Evolutionary conservation across 441 rosid genomes (phyloP).

Genomic region (Syzygium syzygioides): DNA sequence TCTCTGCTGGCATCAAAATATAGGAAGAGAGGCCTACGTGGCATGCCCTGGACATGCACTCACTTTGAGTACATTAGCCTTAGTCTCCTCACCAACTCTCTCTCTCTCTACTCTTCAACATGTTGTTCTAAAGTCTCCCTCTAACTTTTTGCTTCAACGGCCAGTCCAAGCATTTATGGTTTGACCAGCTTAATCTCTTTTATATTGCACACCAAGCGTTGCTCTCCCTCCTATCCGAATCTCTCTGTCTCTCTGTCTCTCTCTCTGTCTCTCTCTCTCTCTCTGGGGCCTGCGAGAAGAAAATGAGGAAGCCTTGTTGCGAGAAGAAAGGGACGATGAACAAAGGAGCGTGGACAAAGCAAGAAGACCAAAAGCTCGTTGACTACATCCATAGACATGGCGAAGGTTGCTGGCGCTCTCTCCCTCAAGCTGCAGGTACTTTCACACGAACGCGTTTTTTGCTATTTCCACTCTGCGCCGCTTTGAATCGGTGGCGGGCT

Average conservation of each 20-base stretch:
- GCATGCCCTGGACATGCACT: neutral
- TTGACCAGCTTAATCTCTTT: neutral
- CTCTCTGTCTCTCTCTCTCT: neutral
- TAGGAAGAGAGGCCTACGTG: neutral
- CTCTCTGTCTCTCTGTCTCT: neutral
- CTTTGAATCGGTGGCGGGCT: neutral
- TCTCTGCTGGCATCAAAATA: neutral
- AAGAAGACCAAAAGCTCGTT: conserved; percentile 30
- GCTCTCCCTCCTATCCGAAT: neutral
- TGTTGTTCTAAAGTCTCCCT: neutral
- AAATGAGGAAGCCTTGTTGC: conserved; percentile 23
- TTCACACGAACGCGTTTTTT: neutral
- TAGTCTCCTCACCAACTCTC: neutral
- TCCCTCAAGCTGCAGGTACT: conserved; percentile 34
- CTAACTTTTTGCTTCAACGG: neutral
- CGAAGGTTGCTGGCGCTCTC: conserved; percentile 30
- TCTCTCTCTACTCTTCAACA: neutral
- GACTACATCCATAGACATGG: conserved; percentile 23
- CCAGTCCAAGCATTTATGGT: neutral
- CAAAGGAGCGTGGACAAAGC: conserved; percentile 30
- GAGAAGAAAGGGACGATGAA: conserved; percentile 11
- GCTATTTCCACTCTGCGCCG: neutral
- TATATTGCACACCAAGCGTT: neutral
- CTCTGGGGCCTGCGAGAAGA: neutral
- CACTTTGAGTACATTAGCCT: neutral